Percentiles rank a stretch among this genome's conserved stretches.
phyloP scores from a whole-genome alignment of 208 protist genomes.

The Leptomonas pyrrhocoris region DNA sequence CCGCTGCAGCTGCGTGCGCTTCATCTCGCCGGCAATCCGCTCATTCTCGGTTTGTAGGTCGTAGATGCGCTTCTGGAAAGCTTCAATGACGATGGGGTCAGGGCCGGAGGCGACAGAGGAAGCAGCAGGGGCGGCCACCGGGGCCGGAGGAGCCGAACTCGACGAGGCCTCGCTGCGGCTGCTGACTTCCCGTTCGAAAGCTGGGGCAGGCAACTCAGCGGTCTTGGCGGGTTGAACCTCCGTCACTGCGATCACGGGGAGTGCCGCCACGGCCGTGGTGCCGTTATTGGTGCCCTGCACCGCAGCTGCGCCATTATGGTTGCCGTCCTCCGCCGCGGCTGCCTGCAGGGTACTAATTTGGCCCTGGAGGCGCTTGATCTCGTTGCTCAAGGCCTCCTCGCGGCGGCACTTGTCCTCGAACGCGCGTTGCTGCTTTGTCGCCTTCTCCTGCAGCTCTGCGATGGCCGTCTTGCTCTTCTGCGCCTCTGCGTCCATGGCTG shows the following conservation, averaged over 20 bases:
- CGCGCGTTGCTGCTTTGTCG: slow-evolving; percentile 59
- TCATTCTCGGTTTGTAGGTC: slow-evolving; percentile 56
- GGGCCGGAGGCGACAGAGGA: background rate
- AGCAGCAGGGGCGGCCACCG: background rate
- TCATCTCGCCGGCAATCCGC: slow-evolving; percentile 43
- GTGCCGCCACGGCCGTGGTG: background rate
- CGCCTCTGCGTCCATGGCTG: slow-evolving; percentile 34
- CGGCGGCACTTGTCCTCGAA: slow-evolving; percentile 72
- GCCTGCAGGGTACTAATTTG: slow-evolving; percentile 17
- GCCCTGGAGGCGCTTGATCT: slow-evolving; percentile 30
- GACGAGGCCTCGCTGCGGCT: slow-evolving; percentile 3
- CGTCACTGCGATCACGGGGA: slow-evolving; percentile 2
- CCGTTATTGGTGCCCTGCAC: background rate
- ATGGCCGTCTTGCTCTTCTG: slow-evolving; percentile 32
- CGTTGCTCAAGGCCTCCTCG: slow-evolving; percentile 49
- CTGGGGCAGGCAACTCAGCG: background rate
- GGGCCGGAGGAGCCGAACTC: slow-evolving; percentile 1
- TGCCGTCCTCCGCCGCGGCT: slow-evolving; percentile 2
- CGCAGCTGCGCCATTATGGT: background rate
- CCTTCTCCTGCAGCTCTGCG: slow-evolving; percentile 51
- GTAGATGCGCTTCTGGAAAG: slow-evolving; percentile 34
- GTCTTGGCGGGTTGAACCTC: slow-evolving; percentile 8
- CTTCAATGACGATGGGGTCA: slow-evolving; percentile 25
- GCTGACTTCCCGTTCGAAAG: slow-evolving; percentile 3
- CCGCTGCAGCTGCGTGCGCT: slow-evolving; percentile 40